A percentile compares a stretch with the other conserved stretches of the same genome.
phyloP scores from a whole-genome alignment of 2,329 filamentous ascomycete species.

The Capronia americana region DNA sequence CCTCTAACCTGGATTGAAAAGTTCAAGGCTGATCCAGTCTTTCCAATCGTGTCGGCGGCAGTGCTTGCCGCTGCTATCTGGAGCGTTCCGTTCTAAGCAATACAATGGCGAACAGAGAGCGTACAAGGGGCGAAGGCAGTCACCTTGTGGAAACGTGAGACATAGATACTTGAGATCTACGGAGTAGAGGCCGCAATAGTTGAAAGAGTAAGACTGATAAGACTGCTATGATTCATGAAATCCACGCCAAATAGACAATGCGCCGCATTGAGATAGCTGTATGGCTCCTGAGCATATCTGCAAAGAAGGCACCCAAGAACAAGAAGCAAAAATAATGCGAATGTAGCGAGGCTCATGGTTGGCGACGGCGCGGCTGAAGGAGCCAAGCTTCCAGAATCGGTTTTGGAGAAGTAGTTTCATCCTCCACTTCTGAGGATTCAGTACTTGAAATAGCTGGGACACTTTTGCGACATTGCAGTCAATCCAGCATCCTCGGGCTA shows the following conservation, averaged over 20 bases:
- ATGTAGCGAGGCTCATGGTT: too few relatives aligned
- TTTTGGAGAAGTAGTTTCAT: not conserved
- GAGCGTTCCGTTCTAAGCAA: slow-evolving; percentile 7
- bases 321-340: too few relatives aligned
- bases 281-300: too few relatives aligned
- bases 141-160: not conserved
- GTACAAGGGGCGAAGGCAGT: not conserved
- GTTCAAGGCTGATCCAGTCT: slow-evolving; percentile 5
- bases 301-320: too few relatives aligned
- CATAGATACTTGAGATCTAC: too few relatives aligned
- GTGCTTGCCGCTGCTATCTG: slow-evolving; percentile 6
- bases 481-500: not conserved
- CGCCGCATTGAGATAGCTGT: too few relatives aligned
- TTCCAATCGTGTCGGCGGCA: slow-evolving; percentile 14
- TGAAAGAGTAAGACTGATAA: too few relatives aligned
- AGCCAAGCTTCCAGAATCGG: not conserved
- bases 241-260: too few relatives aligned
- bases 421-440: not conserved
- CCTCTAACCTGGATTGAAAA: slow-evolving; percentile 11
- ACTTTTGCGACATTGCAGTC: not conserved
- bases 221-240: too few relatives aligned
- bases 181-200: too few relatives aligned
- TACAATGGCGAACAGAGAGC: not conserved
- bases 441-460: not conserved
- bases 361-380: too few relatives aligned